These are phyloP conservation scores for Pseudozyma sp. DNA, from an alignment of 1,284 basidiomycete genomes.

Conservation along the genomic window DNA sequence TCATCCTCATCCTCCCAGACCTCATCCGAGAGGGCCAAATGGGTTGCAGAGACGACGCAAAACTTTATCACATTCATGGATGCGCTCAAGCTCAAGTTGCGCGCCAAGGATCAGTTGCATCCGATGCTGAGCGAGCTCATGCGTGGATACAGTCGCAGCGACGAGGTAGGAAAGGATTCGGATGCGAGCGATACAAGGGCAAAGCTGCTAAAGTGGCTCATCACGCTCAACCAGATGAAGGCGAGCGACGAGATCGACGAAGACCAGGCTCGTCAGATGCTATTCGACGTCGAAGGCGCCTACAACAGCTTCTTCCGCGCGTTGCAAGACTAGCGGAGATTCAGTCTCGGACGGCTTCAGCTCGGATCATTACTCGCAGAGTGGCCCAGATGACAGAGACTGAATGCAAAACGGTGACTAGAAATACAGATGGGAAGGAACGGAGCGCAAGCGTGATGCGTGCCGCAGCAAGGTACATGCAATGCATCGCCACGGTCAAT, in stretches of 20 bases:
- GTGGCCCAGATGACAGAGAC: background rate
- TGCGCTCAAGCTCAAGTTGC: constrained; percentile 87
- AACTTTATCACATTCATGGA: constrained; percentile 98
- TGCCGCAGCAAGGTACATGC: constrained; percentile 4
- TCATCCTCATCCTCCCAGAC: constrained; percentile 71
- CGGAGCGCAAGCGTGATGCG: background rate
- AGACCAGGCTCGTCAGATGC: constrained; percentile 92
- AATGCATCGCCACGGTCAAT: constrained; percentile 26
- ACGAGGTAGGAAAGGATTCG: constrained; percentile 75
- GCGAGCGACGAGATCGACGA: constrained; percentile 96
- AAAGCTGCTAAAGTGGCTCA: constrained; percentile 94
- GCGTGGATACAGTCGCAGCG: constrained; percentile 73
- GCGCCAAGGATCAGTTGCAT: constrained; percentile 96
- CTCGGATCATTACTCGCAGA: background rate
- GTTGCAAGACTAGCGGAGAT: constrained; percentile 69
- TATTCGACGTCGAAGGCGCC: constrained; percentile 96
- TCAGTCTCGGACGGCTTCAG: no score
- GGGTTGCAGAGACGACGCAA: constrained; percentile 98
- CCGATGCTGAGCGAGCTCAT: constrained; percentile 94
- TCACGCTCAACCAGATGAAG: constrained; percentile 95
- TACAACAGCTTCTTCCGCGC: constrained; percentile 96
- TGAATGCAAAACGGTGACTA: constrained; percentile 4
- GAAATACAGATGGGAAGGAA: constrained; percentile 6
- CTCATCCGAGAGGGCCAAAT: constrained; percentile 86
- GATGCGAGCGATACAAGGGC: constrained; percentile 94